A percentile compares a stretch with the other conserved stretches of the same genome.
phyloP scores from a whole-genome alignment of 345 rosid species.

The Populus ilicifolia region DNA sequence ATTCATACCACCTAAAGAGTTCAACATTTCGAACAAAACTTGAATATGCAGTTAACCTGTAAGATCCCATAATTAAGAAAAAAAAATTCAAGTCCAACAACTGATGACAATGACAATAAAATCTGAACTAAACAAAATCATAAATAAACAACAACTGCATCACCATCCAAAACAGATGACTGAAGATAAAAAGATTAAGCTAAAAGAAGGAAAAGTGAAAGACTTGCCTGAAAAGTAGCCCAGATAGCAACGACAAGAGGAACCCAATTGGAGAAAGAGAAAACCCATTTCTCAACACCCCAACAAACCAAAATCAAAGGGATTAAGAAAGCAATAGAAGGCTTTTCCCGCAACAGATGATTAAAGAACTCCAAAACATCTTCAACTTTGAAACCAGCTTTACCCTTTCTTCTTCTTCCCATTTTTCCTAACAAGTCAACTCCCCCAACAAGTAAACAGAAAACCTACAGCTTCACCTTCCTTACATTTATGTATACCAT shows the following conservation, averaged over 20 bases:
- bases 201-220: not conserved
- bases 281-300: slow-evolving; percentile 85
- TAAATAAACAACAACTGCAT: not conserved
- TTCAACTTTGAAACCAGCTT: slow-evolving; percentile 36
- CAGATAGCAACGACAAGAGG: slow-evolving; percentile 83
- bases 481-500: not conserved
- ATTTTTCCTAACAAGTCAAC: slow-evolving; percentile 11
- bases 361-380: slow-evolving; percentile 48
- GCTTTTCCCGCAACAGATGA: slow-evolving; percentile 57
- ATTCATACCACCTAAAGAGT: not conserved
- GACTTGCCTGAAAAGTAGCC: slow-evolving; percentile 77
- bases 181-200: not conserved
- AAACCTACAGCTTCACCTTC: not conserved
- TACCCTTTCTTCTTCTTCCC: slow-evolving; percentile 43
- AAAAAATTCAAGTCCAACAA: not conserved
- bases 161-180: not conserved
- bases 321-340: slow-evolving; percentile 51
- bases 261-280: slow-evolving; percentile 87
- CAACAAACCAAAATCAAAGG: slow-evolving; percentile 61
- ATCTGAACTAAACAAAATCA: not conserved
- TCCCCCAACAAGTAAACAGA: not conserved
- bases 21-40: not conserved
- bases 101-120: not conserved
- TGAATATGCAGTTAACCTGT: too few species aligned
- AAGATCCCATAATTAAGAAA: not conserved